A percentile compares a stretch with the other conserved stretches of the same genome.
Conservation (phyloP, 1,284 basidiomycete species). For the Irpex sp. region DNA sequence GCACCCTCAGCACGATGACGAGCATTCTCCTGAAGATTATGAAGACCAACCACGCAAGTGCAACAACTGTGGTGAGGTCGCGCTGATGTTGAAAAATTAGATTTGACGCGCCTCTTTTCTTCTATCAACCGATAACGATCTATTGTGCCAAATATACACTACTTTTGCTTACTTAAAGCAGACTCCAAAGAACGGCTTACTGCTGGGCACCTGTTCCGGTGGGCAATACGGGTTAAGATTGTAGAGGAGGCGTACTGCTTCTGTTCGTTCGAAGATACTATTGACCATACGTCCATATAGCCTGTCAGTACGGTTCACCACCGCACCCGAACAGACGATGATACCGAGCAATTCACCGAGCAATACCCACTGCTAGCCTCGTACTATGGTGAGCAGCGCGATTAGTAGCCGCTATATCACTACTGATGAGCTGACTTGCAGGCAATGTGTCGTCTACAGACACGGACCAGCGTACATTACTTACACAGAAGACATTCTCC, state of each 20-base stretch:
- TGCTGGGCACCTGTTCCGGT: too few species aligned
- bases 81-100: slow-evolving; percentile 25
- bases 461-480: neutral
- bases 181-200: too few species aligned
- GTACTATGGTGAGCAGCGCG: neutral
- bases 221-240: too few species aligned
- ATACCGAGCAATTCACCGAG: neutral
- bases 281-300: too few species aligned
- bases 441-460: neutral
- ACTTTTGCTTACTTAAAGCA: too few species aligned
- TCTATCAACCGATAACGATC: neutral
- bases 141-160: neutral
- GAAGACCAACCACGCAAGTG: slow-evolving; percentile 28
- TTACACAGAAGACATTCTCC: neutral
- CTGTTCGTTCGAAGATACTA: too few species aligned
- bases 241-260: too few species aligned
- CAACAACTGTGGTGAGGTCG: slow-evolving; percentile 31
- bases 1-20: slow-evolving; percentile 25
- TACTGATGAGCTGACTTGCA: too few species aligned
- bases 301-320: neutral
- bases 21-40: slow-evolving; percentile 25
- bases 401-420: too few species aligned
- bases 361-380: neutral
- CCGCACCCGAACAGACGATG: neutral
- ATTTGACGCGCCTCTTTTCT: slow-evolving; percentile 1